Evolutionary conservation across 192 early-diverging fungal genomes (phyloP).

Genomic region (Coemansia sp.): DNA sequence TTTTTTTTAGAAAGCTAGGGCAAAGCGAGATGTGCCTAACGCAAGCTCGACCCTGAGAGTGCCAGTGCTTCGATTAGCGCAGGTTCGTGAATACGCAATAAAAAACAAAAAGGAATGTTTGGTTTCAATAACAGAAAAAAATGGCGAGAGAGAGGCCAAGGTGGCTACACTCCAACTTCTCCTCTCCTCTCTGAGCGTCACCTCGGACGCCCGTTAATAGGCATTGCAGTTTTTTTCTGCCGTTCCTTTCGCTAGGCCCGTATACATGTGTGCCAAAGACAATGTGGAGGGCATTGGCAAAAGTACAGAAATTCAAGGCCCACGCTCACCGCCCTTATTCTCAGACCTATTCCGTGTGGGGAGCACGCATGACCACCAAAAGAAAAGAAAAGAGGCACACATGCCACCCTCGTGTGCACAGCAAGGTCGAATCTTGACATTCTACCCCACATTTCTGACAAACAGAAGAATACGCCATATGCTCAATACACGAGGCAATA

Average conservation of each 20-base stretch:
- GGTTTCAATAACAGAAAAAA: background rate
- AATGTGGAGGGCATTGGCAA: constrained; percentile 17
- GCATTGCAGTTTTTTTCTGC: background rate
- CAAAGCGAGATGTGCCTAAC: background rate
- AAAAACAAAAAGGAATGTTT: background rate
- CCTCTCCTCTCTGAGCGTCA: background rate
- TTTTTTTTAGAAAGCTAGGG: background rate
- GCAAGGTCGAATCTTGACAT: background rate
- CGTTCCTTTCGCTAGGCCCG: constrained; percentile 2
- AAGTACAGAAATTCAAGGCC: background rate
- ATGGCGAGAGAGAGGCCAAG: background rate
- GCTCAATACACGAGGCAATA: background rate
- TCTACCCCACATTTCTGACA: background rate
- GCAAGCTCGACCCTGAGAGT: background rate
- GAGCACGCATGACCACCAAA: background rate
- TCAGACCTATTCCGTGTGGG: background rate
- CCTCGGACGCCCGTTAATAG: constrained; percentile 2
- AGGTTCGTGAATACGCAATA: background rate
- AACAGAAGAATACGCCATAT: background rate
- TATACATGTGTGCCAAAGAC: constrained; percentile 24
- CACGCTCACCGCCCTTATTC: background rate
- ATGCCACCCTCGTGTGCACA: background rate
- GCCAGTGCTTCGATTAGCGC: background rate
- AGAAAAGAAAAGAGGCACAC: background rate
- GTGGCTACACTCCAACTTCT: background rate